A percentile compares a stretch with the other conserved stretches of the same genome.
Conservation (phyloP, 2,329 filamentous ascomycete genomes). For the Pyricularia pennisetigena region DNA sequence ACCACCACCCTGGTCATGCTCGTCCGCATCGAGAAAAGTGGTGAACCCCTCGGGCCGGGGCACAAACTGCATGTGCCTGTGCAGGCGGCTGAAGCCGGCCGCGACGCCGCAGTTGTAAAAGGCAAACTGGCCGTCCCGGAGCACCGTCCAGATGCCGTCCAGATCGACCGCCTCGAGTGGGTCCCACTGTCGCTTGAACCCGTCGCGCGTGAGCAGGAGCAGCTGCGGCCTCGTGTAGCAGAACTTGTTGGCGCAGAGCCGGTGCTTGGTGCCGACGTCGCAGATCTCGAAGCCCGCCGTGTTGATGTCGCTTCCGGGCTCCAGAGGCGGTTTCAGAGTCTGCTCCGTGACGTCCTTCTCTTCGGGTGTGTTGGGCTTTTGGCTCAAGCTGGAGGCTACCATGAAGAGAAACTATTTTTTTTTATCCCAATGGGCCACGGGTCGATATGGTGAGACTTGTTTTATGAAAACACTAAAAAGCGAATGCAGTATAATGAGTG, state of each 20-base stretch:
- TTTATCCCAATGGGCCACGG: no score
- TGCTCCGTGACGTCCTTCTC: constrained; percentile 8
- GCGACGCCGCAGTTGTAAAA: constrained; percentile 35
- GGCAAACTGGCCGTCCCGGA: constrained; percentile 21
- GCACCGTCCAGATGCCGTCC: constrained; percentile 23
- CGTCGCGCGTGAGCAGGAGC: constrained; percentile 35
- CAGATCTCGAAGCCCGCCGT: constrained; percentile 30
- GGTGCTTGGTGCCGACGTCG: constrained; percentile 28
- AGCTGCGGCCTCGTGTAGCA: constrained; percentile 35
- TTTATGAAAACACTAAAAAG: neutral
- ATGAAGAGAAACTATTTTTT: constrained; percentile 13
- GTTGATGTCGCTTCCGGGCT: constrained; percentile 29
- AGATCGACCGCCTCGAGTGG: constrained; percentile 23
- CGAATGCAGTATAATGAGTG: neutral
- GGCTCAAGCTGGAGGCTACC: constrained; percentile 6
- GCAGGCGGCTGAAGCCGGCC: constrained; percentile 29
- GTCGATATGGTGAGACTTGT: neutral
- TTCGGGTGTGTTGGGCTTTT: constrained; percentile 8
- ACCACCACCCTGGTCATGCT: neutral
- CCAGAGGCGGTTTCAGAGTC: constrained; percentile 2
- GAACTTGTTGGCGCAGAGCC: constrained; percentile 37
- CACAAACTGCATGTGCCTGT: constrained; percentile 34
- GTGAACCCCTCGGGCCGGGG: constrained; percentile 18
- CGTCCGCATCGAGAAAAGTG: neutral
- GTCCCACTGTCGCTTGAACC: constrained; percentile 33